These are phyloP conservation scores for Typha latifolia DNA, from an alignment of 176 grass and related monocot genomes.

Conservation along the genomic window DNA sequence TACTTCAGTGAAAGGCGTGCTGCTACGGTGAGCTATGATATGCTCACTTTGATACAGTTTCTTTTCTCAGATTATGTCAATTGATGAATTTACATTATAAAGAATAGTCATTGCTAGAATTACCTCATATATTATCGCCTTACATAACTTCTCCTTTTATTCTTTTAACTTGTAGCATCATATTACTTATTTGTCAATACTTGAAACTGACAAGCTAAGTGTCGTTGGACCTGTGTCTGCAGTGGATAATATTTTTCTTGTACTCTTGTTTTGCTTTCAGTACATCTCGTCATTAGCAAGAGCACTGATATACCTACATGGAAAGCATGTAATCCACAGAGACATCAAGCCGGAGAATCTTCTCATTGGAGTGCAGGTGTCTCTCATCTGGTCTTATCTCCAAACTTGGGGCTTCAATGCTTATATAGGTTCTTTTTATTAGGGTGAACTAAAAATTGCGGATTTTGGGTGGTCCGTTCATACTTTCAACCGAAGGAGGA, in stretches of 20 bases:
- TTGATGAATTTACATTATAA: no score
- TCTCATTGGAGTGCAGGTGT: constrained; percentile 65
- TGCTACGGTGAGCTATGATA: constrained; percentile 52
- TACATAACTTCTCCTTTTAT: no score
- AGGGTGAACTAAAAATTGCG: constrained; percentile 94
- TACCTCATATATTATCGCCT: no score
- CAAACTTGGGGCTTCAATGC: not conserved
- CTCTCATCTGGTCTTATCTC: constrained; percentile 7
- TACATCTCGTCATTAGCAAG: constrained; percentile 75
- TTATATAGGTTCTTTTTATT: not conserved
- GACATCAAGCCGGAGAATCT: constrained; percentile 98
- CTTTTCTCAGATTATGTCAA: no score
- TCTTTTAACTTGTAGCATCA: no score
- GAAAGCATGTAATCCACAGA: constrained; percentile 90
- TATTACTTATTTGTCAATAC: no score
- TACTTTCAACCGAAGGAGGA: constrained; percentile 70
- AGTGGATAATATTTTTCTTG: not conserved
- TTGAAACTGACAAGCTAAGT: no score
- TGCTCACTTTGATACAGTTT: not conserved
- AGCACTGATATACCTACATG: constrained; percentile 75
- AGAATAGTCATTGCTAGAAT: no score
- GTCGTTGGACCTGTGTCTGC: no score
- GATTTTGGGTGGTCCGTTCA: constrained; percentile 97
- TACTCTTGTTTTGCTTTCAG: constrained; percentile 10
- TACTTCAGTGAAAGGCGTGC: constrained; percentile 67